A percentile compares a stretch with the other conserved stretches of the same genome.
Conservation (phyloP, 2,329 filamentous ascomycete species). For the Epichloe baconii region DNA sequence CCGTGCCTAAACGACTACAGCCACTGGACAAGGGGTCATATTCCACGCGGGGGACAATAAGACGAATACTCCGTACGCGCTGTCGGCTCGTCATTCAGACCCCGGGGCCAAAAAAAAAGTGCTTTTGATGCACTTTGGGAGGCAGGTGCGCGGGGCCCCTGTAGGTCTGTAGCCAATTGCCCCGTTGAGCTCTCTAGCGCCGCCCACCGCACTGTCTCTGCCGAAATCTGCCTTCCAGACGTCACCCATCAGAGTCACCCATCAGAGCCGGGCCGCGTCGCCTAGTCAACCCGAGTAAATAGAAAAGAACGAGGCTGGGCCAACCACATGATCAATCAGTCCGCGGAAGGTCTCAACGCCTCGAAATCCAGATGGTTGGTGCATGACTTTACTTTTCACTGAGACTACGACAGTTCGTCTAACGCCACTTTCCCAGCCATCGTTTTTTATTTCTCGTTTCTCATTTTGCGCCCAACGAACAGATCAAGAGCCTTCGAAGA, state of each 20-base stretch:
- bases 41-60: no score
- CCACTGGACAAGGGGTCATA: no score
- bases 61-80: no score
- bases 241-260: no score
- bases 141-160: background rate
- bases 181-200: background rate
- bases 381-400: background rate
- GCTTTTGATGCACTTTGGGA: background rate
- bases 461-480: background rate
- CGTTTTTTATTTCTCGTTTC: background rate
- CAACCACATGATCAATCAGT: conserved; percentile 10
- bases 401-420: background rate
- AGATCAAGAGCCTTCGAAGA: background rate
- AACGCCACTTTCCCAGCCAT: background rate
- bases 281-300: conserved; percentile 19
- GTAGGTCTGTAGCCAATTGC: background rate
- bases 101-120: no score
- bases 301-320: conserved; percentile 20
- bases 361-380: conserved; percentile 8
- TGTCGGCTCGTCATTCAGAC: no score
- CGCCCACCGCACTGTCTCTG: background rate
- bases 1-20: no score
- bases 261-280: conserved; percentile 6
- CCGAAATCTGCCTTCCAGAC: background rate
- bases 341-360: conserved; percentile 1